A percentile compares a stretch with the other conserved stretches of the same genome.
Evolutionary conservation across 2,329 filamentous ascomycete genomes (phyloP).

Genomic region (Fusarium denticulatum): DNA sequence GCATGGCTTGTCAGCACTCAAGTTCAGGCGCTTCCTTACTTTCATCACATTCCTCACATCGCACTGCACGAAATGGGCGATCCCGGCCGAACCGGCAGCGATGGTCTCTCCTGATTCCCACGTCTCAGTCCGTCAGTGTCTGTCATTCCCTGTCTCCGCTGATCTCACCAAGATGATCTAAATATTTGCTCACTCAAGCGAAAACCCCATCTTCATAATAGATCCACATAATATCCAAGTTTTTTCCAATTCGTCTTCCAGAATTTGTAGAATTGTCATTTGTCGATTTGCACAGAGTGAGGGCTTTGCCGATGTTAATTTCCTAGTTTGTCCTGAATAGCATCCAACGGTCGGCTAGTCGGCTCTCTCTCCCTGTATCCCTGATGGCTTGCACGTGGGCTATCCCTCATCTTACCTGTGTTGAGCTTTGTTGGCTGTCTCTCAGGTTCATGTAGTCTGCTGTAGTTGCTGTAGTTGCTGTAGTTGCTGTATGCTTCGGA

Average conservation of each 20-base stretch:
- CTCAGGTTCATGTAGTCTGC: neutral
- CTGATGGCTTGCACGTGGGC: neutral
- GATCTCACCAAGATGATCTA: slow-evolving; percentile 7
- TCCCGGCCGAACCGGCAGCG: slow-evolving; percentile 28
- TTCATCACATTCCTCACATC: slow-evolving; percentile 32
- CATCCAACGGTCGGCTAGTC: neutral
- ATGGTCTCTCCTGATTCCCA: neutral
- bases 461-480: neutral
- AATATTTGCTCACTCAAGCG: slow-evolving; percentile 19
- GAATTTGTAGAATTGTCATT: neutral
- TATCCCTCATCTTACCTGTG: neutral
- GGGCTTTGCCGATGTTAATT: neutral
- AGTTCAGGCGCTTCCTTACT: neutral
- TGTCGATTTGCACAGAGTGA: neutral
- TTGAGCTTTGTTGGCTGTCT: neutral
- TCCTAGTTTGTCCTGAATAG: neutral
- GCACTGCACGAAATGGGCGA: slow-evolving; percentile 12
- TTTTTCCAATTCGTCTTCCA: slow-evolving; percentile 8
- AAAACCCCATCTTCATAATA: slow-evolving; percentile 12
- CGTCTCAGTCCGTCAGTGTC: neutral
- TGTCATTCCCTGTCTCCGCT: slow-evolving; percentile 13
- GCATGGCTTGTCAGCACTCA: neutral
- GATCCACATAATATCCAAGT: slow-evolving; percentile 32
- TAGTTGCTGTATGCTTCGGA: neutral
- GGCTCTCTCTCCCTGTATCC: neutral